Percentiles rank a stretch among this genome's conserved stretches.
Conservation (phyloP, 148 eudicot genomes). For the Heliosperma pusillum region DNA sequence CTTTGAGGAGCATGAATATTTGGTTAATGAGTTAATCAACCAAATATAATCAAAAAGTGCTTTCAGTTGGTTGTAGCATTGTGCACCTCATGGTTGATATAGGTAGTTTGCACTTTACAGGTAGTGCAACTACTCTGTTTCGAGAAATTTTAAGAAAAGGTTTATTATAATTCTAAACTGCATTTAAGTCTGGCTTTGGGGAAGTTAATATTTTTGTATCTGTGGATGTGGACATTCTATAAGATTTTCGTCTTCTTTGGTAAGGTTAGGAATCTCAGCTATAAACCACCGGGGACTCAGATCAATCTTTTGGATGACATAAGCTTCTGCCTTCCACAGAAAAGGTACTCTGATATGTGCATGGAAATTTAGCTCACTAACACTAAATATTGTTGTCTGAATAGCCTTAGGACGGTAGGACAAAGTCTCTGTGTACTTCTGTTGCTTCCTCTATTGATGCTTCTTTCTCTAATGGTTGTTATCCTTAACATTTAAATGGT, state of each 20-base stretch:
- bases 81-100: background rate
- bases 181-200: background rate
- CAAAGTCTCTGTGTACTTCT: background rate
- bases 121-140: background rate
- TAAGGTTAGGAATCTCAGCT: slow-evolving; percentile 66
- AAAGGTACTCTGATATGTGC: slow-evolving; percentile 44
- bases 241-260: slow-evolving; percentile 17
- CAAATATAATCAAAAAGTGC: background rate
- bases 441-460: background rate
- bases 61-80: background rate
- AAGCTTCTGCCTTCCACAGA: slow-evolving; percentile 61
- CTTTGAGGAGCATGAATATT: background rate
- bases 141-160: background rate
- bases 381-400: background rate
- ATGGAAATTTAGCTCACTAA: background rate
- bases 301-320: slow-evolving; percentile 59
- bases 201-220: background rate
- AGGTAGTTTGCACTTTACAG: background rate
- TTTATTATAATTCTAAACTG: background rate
- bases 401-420: slow-evolving; percentile 4
- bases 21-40: no score
- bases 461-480: background rate
- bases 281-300: slow-evolving; percentile 83
- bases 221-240: background rate
- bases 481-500: background rate